Evolutionary conservation across 345 rosid species (phyloP), one percentile per base, ranked within the genome.

Genomic region (Eucalyptus pauciflora): DNA sequence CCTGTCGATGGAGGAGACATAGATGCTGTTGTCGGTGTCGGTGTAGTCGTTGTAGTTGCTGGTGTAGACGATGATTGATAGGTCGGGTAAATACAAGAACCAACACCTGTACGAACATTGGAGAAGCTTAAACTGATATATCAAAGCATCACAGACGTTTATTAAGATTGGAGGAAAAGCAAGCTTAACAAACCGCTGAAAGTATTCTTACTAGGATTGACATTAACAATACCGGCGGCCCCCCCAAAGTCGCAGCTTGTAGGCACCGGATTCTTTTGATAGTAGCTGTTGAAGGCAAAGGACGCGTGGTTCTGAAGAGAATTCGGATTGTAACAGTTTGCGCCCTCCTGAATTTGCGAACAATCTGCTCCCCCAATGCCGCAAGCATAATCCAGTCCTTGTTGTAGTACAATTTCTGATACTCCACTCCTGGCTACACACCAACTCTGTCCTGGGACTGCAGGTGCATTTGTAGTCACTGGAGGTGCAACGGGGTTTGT

Each of bases 221-320:
- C 80, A 93, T 62, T 93, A 43, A 95, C 96, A 41, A 94, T 43
- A 49, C 89, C 52, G 4, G 99, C 99, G 7, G 94, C 87, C 56
- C 99, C 99, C 51, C 99, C 97, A 79, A 98, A 98, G 86, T 98
- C 96, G 62, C 99, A 97, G 92, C 99, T 96, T 54, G 96, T 91
- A 11, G 99, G 93, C 81, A 79, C 91, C 49, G 98, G 98, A 89
- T 95, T 96, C 93, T 94, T 96, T 92, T 96, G 99, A 86, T 97
- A 98, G 91, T 98, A 98, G 93, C 96, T 96, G 88, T 98, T 98
- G 93, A 98, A 97, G 25, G 99, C 99, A 91, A 60, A 94, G 3
- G 99, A 98, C 13, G 99, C 99, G 90, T 97, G 99, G 91, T 89
- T 95, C 90, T 95, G 98, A 80, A 97, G 91, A 81, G 93, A 89